Base-by-base conservation (phyloP, 2,329 filamentous ascomycete species). In the Colletotrichum acutatum region DNA sequence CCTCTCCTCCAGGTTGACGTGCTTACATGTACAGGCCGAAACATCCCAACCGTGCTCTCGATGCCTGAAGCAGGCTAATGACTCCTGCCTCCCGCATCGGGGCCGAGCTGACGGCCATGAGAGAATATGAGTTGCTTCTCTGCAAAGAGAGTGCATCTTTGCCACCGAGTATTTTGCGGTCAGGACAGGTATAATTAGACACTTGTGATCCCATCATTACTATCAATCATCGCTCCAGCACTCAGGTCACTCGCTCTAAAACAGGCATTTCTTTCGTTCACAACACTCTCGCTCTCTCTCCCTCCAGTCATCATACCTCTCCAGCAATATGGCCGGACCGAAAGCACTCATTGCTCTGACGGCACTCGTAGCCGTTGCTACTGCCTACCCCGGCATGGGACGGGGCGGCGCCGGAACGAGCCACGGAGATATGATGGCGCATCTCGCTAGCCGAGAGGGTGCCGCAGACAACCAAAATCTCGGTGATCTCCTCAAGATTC, bases 401-500 rank as follows among this genome's bases (percentile, higher is more conserved):
- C 73, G 67, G 12, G 24, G 52, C 16, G 32, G 49, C 32, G 32
- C 22, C 22, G 62, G 62, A 4, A 49, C 77, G 28, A 61, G 71
- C 11, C 62, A 56, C 9, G 52, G 30, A 11, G 32, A 57, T 3
- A 22, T 65, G 32, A 16, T 12, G 28, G 37, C 46, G n/a, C 37
- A 8, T 54, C 37, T 46, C 5, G 9, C 42, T 22, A 22, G 52
- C 16, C 62, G 32, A 3, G n/a, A 24, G 2, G n/a, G 16, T n/a
- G 37, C 68, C 56, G 65, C 61, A 22, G 53, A 72, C 37, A 58
- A 57, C 8, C 56, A 74, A n/a, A 28, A 65, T n/a, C 76, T 87
- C 9, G 85, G 84, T 9, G 85, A 87, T 71, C 82, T 87, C 12
- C 69, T 76, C 28, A 77, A 66, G 1, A 75, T 84, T 2, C 68